Evolutionary conservation across 192 early-diverging fungal genomes (phyloP).

Genomic region (Coemansia sp.): DNA sequence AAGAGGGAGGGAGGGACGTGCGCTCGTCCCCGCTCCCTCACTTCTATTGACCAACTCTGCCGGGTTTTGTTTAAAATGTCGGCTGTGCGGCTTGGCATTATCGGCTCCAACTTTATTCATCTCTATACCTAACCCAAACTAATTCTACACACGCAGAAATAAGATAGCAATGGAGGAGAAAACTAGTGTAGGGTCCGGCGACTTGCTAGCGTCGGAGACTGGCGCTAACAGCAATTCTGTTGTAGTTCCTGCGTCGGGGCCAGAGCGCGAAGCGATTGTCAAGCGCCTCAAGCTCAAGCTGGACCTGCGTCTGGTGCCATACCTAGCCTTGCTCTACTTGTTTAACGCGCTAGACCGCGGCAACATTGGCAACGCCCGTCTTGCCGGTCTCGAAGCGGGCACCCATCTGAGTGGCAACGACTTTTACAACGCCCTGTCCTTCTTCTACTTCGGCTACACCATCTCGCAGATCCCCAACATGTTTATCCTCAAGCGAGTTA

Average conservation of each 20-base stretch:
- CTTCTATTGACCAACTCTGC: neutral
- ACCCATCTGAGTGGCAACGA: slow-evolving; percentile 53
- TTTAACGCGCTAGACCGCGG: slow-evolving; percentile 68
- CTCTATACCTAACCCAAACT: no score
- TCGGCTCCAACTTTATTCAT: no score
- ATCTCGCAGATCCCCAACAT: slow-evolving; percentile 80
- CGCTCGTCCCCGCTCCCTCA: no score
- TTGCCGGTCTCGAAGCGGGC: slow-evolving; percentile 48
- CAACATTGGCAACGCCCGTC: slow-evolving; percentile 69
- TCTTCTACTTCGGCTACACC: slow-evolving; percentile 61
- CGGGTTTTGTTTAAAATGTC: no score
- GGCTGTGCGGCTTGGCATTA: no score
- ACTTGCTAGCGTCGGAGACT: neutral
- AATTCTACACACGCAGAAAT: no score
- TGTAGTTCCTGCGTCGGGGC: slow-evolving; percentile 31
- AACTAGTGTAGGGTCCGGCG: neutral
- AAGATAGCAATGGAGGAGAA: slow-evolving; percentile 19
- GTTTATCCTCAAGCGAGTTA: slow-evolving; percentile 63
- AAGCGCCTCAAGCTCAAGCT: slow-evolving; percentile 55
- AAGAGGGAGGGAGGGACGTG: neutral
- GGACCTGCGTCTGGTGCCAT: slow-evolving; percentile 60
- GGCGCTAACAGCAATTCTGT: neutral
- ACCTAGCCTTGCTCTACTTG: slow-evolving; percentile 64
- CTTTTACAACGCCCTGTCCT: slow-evolving; percentile 49
- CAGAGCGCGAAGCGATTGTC: slow-evolving; percentile 44